These are phyloP conservation scores for Fusarium anthophilum DNA, from an alignment of 2,329 filamentous ascomycete species.

Conservation along the genomic window DNA sequence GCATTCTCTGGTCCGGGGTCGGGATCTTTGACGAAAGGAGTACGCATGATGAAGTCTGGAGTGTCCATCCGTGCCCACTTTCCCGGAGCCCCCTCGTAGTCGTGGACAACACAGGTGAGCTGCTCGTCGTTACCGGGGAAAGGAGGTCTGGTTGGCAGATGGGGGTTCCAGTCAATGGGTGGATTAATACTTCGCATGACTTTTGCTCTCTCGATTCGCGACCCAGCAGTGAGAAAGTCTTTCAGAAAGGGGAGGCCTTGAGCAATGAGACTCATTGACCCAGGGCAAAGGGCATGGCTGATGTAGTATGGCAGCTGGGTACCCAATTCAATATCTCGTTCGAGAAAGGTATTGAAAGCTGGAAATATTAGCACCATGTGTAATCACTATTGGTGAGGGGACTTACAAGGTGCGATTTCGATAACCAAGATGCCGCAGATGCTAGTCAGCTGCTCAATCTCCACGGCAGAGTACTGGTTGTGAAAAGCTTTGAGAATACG, in stretches of 20 bases:
- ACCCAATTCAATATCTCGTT: conserved; percentile 13
- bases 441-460: conserved; percentile 1
- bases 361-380: not conserved
- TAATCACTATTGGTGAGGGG: not conserved
- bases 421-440: not conserved
- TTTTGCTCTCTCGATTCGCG: not conserved
- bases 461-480: not conserved
- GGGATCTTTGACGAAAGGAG: conserved; percentile 10
- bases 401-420: conserved; percentile 1
- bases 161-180: not conserved
- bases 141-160: not conserved
- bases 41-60: not conserved
- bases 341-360: conserved; percentile 15
- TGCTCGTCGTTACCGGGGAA: not conserved
- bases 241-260: not conserved
- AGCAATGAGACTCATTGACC: not conserved
- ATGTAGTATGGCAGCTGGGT: not conserved
- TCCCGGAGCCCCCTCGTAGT: not conserved
- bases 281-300: not conserved
- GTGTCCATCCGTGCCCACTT: not conserved
- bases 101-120: not conserved
- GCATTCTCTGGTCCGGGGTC: conserved; percentile 3
- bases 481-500: not conserved
- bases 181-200: not conserved
- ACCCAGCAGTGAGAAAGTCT: not conserved